phyloP scores from a whole-genome alignment of 805 yeast genomes.

The Saccharomycopsis javanensis region DNA sequence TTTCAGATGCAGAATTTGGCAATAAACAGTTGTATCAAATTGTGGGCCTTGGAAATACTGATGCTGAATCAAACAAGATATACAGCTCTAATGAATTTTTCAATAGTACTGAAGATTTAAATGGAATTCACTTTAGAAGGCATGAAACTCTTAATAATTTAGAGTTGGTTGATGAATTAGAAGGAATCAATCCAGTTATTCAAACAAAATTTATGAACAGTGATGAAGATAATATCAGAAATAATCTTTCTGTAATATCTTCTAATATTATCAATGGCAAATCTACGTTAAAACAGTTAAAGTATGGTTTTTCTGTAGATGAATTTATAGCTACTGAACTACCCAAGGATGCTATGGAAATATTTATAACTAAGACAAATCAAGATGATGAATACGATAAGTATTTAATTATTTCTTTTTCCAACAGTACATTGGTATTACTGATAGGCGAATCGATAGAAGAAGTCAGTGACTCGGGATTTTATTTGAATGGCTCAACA shows the following conservation, averaged over 20 bases:
- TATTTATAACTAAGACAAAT: constrained; percentile 53
- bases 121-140: constrained; percentile 25
- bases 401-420: constrained; percentile 55
- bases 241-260: not conserved
- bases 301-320: constrained; percentile 49
- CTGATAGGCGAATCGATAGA: constrained; percentile 74
- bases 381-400: constrained; percentile 42
- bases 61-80: constrained; percentile 29
- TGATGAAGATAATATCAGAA: constrained; percentile 8
- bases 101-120: constrained; percentile 26
- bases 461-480: constrained; percentile 58
- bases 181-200: constrained; percentile 41
- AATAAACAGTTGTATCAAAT: constrained; percentile 70
- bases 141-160: constrained; percentile 39
- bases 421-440: constrained; percentile 61
- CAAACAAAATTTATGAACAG: constrained; percentile 29
- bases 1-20: constrained; percentile 52
- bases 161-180: constrained; percentile 42
- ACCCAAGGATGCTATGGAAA: constrained; percentile 51
- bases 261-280: constrained; percentile 15
- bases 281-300: constrained; percentile 38
- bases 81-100: constrained; percentile 24
- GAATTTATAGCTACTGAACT: constrained; percentile 67
- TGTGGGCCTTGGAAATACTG: constrained; percentile 60
- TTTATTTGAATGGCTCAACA: constrained; percentile 50